Evolutionary conservation across 306 rosid species (phyloP).

Genomic region (Inga leiocalycina): DNA sequence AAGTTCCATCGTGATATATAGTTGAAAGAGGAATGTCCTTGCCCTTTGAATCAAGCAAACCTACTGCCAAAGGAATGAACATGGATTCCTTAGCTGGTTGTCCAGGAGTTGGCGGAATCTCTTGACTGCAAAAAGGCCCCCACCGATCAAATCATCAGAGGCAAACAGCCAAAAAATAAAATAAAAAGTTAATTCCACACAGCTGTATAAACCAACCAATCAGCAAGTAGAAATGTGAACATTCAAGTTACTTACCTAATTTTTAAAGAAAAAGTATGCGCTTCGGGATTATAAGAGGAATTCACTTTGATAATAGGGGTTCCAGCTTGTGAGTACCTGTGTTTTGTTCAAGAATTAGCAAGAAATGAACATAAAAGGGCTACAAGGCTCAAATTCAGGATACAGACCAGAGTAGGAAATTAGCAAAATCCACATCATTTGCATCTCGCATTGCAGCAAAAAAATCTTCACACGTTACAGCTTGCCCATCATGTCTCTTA

Average conservation of each 20-base stretch:
- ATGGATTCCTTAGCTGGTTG: constrained; percentile 89
- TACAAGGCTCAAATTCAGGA: constrained; percentile 25
- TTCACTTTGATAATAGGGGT: constrained; percentile 80
- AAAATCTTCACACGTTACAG: constrained; percentile 98
- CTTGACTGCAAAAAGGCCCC: constrained; percentile 67
- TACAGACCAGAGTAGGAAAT: constrained; percentile 75
- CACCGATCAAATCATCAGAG: constrained; percentile 42
- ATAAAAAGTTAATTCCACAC: background rate
- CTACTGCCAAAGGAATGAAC: constrained; percentile 86
- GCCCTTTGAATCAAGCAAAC: constrained; percentile 82
- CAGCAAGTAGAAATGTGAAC: constrained; percentile 20
- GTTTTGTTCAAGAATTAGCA: constrained; percentile 30
- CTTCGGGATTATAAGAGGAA: constrained; percentile 77
- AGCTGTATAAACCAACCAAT: constrained; percentile 21
- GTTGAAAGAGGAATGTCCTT: constrained; percentile 72
- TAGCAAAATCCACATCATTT: constrained; percentile 88
- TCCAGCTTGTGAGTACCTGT: constrained; percentile 99
- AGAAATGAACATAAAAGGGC: constrained; percentile 15
- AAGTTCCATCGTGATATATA: constrained; percentile 65
- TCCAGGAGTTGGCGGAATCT: constrained; percentile 87
- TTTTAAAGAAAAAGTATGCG: constrained; percentile 71
- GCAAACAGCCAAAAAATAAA: constrained; percentile 32
- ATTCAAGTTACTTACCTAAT: constrained; percentile 57
- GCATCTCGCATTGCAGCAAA: constrained; percentile 97
- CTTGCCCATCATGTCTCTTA: constrained; percentile 96